Conservation (phyloP, 2,329 filamentous ascomycete species). For the Venturia effusa region DNA sequence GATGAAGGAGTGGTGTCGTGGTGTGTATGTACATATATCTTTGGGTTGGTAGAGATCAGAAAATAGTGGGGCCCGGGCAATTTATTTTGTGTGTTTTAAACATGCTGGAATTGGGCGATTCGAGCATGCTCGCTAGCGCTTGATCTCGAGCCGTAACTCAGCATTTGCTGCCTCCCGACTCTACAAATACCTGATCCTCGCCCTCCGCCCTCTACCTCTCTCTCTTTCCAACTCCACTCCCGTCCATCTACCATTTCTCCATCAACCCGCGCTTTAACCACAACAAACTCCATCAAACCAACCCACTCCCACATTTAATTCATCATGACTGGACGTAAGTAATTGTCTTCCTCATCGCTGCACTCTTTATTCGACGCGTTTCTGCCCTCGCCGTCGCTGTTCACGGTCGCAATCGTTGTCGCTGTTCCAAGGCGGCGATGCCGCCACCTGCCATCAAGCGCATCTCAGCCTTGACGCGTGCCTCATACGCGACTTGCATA, state of each 20-base stretch:
- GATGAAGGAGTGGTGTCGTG: background rate
- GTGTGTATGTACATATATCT: too few species aligned
- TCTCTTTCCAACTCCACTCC: background rate
- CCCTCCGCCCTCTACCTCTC: background rate
- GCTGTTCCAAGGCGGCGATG: background rate
- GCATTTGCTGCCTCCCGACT: background rate
- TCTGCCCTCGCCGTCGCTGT: slow-evolving; percentile 15
- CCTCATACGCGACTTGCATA: background rate
- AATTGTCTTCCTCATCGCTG: slow-evolving; percentile 11
- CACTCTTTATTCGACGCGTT: slow-evolving; percentile 14
- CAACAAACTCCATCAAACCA: background rate
- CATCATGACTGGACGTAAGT: slow-evolving; percentile 35
- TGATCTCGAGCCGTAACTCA: background rate
- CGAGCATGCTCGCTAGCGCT: background rate
- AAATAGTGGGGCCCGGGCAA: background rate
- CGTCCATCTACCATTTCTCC: background rate
- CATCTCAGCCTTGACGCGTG: slow-evolving; percentile 9
- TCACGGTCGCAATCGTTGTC: slow-evolving; percentile 14
- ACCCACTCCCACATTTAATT: slow-evolving; percentile 14
- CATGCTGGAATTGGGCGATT: background rate
- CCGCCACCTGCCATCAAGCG: background rate
- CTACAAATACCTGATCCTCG: background rate
- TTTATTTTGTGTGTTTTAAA: background rate
- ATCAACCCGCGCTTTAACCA: background rate
- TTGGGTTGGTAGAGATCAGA: background rate